Evolutionary conservation across 257 asterid genomes (phyloP), one percentile per base, ranked within the genome.

Genomic region (Salvia rosmarinus): DNA sequence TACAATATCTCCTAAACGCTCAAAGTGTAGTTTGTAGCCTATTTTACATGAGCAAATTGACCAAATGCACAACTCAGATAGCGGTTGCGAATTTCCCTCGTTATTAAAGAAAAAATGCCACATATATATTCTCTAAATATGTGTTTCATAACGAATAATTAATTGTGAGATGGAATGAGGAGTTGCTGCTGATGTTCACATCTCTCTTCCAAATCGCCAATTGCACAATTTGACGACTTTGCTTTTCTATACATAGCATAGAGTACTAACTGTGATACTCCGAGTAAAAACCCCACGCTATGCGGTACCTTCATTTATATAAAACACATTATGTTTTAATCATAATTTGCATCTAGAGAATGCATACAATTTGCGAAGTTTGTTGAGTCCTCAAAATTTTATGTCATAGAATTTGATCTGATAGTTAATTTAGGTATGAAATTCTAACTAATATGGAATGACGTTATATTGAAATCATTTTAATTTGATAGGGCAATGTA

Each of bases 231-330:
- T 39, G 68, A 20, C 39, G 69, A 8, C 37, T 63, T 63, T 40
- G 54, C 6, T 20, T 63, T 42, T 42, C 8, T 63, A 17, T 63
- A 40, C 54, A 63, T 63, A 13, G 55, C 39, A 13, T 63, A 63
- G 39, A 63, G 69, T 42, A 63, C 52, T 6, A 63, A 42, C 17
- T 40, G 69, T 13, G 69, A 63, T 0, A 47, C 54, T 20, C 69
- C 69, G 11, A 63, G 69, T 63, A n/a, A 6, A 42, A 63, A 63
- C 39, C 68, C 68, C 34, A 63, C 4, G 13, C 35, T 14, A 40
- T 63, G 68, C 7, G 68, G 68, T 21, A 63, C 68, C 68, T 63
- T 40, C 68, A 42, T 40, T 63, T 62, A 34, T 12, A 1, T 55
- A 55, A 17, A 55, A 2, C 32, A 52, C n/a, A 54, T 47, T 47